Percentiles rank a stretch among this genome's conserved stretches.
Conservation (phyloP, 208 protist genomes). For the Zelonia costaricensis region DNA sequence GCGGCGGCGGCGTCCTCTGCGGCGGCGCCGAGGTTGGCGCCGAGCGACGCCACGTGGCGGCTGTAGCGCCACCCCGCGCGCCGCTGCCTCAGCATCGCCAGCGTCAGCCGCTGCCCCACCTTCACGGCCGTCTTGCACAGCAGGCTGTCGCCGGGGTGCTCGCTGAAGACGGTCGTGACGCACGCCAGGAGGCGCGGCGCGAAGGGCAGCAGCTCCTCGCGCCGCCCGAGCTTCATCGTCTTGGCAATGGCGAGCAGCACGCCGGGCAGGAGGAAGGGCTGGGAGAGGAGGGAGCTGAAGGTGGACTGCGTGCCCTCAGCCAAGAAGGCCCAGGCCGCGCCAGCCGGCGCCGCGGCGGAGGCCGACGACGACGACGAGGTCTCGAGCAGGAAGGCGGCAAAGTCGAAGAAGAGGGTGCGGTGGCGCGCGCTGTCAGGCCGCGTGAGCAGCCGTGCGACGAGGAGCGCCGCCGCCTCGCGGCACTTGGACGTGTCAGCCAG, state of each 20-base stretch:
- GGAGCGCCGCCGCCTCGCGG: conserved; percentile 89
- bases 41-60: conserved; percentile 63
- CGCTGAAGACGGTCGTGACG: conserved; percentile 36
- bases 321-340: conserved; percentile 16
- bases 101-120: conserved; percentile 90
- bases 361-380: not conserved
- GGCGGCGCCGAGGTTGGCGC: conserved; percentile 53
- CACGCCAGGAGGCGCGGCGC: conserved; percentile 45
- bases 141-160: conserved; percentile 50
- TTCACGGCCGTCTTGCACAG: conserved; percentile 90
- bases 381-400: conserved; percentile 41
- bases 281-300: conserved; percentile 25
- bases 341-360: conserved; percentile 3
- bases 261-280: conserved; percentile 59
- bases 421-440: conserved; percentile 82
- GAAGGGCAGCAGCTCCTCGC: conserved; percentile 80
- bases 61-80: conserved; percentile 94
- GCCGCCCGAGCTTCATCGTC: conserved; percentile 93
- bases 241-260: conserved; percentile 84
- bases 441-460: conserved; percentile 90
- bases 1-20: not conserved
- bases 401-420: conserved; percentile 65
- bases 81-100: conserved; percentile 80
- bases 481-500: conserved; percentile 88
- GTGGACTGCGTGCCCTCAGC: conserved; percentile 23